Percentiles rank a stretch among this genome's conserved stretches.
These are phyloP conservation scores for Sporormia fimetaria DNA, from an alignment of 495 filamentous ascomycete genomes.

Conservation along the genomic window DNA sequence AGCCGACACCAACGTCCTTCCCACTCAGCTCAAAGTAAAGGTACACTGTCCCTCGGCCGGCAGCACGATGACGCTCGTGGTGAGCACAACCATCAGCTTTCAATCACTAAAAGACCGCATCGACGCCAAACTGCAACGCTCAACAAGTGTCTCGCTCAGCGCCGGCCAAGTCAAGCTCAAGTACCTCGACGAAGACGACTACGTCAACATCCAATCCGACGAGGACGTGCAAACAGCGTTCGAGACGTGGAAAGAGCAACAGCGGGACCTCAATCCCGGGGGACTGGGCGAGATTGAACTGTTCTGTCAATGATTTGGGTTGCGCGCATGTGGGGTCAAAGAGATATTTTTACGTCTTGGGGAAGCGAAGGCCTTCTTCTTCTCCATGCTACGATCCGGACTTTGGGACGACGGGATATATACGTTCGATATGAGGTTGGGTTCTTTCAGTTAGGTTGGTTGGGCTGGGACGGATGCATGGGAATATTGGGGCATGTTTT, in stretches of 20 bases:
- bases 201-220: slow-evolving; percentile 82
- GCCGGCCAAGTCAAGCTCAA: slow-evolving; percentile 67
- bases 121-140: slow-evolving; percentile 79
- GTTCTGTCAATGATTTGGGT: slow-evolving; percentile 42
- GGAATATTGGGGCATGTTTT: too few species aligned
- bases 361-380: too few species aligned
- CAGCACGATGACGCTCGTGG: slow-evolving; percentile 80
- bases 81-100: slow-evolving; percentile 84
- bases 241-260: slow-evolving; percentile 75
- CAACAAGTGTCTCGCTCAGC: slow-evolving; percentile 68
- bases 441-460: too few species aligned
- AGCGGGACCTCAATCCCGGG: slow-evolving; percentile 48
- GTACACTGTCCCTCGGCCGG: slow-evolving; percentile 70
- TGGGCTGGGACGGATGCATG: too few species aligned
- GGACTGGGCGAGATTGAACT: slow-evolving; percentile 78
- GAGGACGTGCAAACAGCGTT: slow-evolving; percentile 93
- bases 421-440: too few species aligned
- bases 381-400: too few species aligned
- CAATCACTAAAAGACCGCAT: slow-evolving; percentile 91
- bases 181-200: slow-evolving; percentile 90
- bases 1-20: slow-evolving; percentile 19
- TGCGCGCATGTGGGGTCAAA: too few species aligned
- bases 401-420: too few species aligned
- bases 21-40: slow-evolving; percentile 80
- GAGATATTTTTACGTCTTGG: too few species aligned